A percentile compares a stretch with the other conserved stretches of the same genome.
phyloP scores from a whole-genome alignment of 2,329 filamentous ascomycete species.

The Colletotrichum australisinense region DNA sequence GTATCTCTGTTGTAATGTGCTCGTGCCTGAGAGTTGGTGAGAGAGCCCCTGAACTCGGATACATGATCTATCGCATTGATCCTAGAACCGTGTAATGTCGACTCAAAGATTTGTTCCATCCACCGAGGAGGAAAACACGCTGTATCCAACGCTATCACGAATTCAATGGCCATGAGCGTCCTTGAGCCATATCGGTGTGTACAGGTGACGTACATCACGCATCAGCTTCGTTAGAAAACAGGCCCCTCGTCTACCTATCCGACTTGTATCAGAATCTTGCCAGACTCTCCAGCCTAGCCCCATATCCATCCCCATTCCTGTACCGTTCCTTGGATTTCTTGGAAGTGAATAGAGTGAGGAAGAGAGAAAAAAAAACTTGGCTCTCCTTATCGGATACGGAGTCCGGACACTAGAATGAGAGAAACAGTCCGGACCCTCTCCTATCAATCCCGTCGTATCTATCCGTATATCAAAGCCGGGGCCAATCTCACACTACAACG shows the following conservation, averaged over 20 bases:
- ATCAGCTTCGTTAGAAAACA: not conserved
- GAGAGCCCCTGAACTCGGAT: no score
- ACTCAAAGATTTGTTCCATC: not conserved
- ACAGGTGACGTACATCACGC: not conserved
- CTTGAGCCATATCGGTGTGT: not conserved
- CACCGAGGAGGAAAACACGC: not conserved
- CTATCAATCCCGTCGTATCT: not conserved
- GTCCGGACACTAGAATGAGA: not conserved
- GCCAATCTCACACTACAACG: not conserved
- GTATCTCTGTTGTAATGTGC: no score
- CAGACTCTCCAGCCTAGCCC: not conserved
- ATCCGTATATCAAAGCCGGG: not conserved
- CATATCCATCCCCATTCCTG: not conserved
- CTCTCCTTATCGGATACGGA: not conserved
- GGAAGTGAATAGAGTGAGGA: no score
- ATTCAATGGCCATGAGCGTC: not conserved
- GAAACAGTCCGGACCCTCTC: not conserved
- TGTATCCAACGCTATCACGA: not conserved
- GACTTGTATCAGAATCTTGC: not conserved
- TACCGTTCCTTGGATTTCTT: no score
- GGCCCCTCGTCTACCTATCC: not conserved
- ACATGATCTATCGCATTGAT: no score
- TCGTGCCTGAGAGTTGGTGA: no score
- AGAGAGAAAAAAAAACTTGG: not conserved
- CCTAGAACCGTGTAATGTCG: no score